These are phyloP conservation scores for Collariella sp. DNA, from an alignment of 495 filamentous ascomycete genomes.

Conservation along the genomic window DNA sequence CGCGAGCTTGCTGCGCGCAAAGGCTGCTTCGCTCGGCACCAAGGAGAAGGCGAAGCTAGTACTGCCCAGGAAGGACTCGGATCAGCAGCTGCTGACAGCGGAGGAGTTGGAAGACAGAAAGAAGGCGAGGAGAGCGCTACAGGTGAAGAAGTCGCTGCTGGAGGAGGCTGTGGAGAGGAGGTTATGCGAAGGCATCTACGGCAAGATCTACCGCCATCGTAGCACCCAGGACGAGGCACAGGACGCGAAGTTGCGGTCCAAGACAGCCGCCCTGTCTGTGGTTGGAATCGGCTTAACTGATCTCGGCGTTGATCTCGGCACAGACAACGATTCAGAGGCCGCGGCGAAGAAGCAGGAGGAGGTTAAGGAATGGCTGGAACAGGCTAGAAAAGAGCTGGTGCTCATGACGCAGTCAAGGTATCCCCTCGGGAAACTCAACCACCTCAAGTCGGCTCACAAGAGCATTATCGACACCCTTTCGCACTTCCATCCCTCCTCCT, in stretches of 20 bases:
- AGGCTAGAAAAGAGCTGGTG: slow-evolving; percentile 62
- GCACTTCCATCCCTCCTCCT: slow-evolving; percentile 76
- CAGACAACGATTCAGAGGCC: slow-evolving; percentile 38
- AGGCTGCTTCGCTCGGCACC: slow-evolving; percentile 42
- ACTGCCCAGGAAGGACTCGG: slow-evolving; percentile 33
- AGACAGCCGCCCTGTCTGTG: slow-evolving; percentile 81
- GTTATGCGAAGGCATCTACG: slow-evolving; percentile 80
- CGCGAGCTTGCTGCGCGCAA: slow-evolving; percentile 42
- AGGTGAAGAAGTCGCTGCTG: slow-evolving; percentile 62
- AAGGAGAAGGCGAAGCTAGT: slow-evolving; percentile 40
- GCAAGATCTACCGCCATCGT: slow-evolving; percentile 80
- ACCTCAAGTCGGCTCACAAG: slow-evolving; percentile 83
- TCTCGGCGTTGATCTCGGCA: slow-evolving; percentile 67
- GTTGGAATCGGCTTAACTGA: slow-evolving; percentile 86
- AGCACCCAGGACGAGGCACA: slow-evolving; percentile 89
- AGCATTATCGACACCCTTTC: slow-evolving; percentile 82
- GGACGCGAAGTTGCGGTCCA: slow-evolving; percentile 90
- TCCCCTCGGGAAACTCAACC: slow-evolving; percentile 84
- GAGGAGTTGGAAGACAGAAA: slow-evolving; percentile 73
- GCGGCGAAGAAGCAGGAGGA: slow-evolving; percentile 56
- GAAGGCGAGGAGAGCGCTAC: slow-evolving; percentile 65
- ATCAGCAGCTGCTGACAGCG: slow-evolving; percentile 88
- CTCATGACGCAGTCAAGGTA: slow-evolving; percentile 82
- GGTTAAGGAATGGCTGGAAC: slow-evolving; percentile 61
- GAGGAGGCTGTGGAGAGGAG: slow-evolving; percentile 90